Evolutionary conservation across 768 basidiomycete genomes (phyloP), one percentile per base, ranked within the genome.

Genomic region (Collybia mongolica): DNA sequence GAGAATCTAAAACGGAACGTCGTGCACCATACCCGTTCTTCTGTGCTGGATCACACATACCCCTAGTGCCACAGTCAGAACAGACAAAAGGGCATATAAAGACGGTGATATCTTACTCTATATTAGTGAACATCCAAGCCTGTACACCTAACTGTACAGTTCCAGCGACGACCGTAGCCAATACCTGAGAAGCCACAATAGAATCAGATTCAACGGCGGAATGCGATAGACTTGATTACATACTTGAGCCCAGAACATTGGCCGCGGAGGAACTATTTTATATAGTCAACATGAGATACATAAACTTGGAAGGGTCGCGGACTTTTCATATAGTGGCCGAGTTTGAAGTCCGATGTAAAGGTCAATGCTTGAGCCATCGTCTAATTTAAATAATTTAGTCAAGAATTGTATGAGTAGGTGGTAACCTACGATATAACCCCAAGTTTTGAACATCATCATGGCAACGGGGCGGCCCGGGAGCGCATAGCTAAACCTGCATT

Each of bases 361-460:
- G 70, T 68, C 36, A 90, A 65, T 2, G 81, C 84, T 62, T 78
- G 77, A 17, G 72, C 72, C 79, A 83, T 78, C 5, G 80, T 81
- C 71, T 66, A n/a, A 26, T 20, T 12, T 11, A n/a, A n/a, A n/a
- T 15, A 20, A 40, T 19, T 18, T 22, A 6, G 15, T 43, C 23
- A 46, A 14, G 8, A 3, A 12, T 44, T n/a, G n/a, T 7, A 23
- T 6, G 44, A 20, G 23, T 7, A 26, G 32, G 61, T 62, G 46
- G 49, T 45, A 35, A 20, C 39, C 6, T 46, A 60, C 52, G 29
- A 81, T 80, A 59, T 81, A 83, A 2, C 77, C 79, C 75, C 73
- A 80, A 15, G 72, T 87, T 77, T 89, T 91, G 78, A 91, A 90
- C 70, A 91, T 71, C 89, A 91, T 90, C 76, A 83, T 88, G 0